These are phyloP conservation scores for Fusarium temperatum DNA, from an alignment of 2,329 filamentous ascomycete species.

Conservation along the genomic window DNA sequence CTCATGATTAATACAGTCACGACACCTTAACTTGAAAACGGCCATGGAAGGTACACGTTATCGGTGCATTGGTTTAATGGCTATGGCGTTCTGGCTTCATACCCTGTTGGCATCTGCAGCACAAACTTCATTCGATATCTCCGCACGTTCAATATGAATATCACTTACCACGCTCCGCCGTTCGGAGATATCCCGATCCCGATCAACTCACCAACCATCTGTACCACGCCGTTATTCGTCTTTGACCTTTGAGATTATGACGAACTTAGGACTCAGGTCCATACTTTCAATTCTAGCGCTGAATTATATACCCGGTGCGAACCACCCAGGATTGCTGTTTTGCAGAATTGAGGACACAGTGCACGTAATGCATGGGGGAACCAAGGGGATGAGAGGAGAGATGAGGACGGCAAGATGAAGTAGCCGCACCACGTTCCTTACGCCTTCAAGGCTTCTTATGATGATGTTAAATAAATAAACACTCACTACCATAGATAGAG, in stretches of 20 bases:
- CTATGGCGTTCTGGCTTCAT: constrained; percentile 49
- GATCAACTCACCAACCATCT: background rate
- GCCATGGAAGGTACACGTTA: constrained; percentile 30
- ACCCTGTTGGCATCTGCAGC: constrained; percentile 27
- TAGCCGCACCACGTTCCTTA: constrained; percentile 26
- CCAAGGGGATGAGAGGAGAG: background rate
- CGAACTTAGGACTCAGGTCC: constrained; percentile 20
- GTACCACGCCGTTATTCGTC: background rate
- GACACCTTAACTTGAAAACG: constrained; percentile 42
- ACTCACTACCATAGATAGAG: constrained; percentile 35
- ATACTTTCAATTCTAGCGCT: constrained; percentile 37
- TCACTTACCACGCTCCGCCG: background rate
- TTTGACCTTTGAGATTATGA: constrained; percentile 22
- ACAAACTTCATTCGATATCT: constrained; percentile 21
- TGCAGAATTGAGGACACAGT: constrained; percentile 27
- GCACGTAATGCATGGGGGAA: constrained; percentile 17
- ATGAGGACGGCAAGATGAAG: background rate
- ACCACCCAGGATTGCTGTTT: constrained; percentile 28
- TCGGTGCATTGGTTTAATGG: constrained; percentile 45
- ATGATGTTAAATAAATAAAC: constrained; percentile 28
- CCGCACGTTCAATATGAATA: constrained; percentile 9
- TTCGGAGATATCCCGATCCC: background rate
- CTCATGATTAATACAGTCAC: constrained; percentile 41
- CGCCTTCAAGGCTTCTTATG: constrained; percentile 25
- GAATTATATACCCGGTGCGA: constrained; percentile 43